These are phyloP conservation scores for Macrolepiota fuliginosa DNA, from an alignment of 768 basidiomycete genomes.

Conservation along the genomic window DNA sequence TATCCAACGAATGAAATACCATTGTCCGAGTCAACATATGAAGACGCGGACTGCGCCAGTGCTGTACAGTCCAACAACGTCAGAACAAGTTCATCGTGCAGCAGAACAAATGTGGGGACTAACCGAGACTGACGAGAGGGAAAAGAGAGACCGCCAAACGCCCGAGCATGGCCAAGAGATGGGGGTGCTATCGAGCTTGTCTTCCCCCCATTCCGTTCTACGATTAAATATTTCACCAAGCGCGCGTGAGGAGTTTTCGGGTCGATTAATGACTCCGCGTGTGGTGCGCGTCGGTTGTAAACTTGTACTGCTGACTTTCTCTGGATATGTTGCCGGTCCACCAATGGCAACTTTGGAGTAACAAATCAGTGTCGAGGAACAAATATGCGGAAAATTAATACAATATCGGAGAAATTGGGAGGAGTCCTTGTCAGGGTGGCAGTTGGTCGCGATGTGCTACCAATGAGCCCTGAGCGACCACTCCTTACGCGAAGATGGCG, in stretches of 20 bases:
- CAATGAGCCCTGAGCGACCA: not conserved
- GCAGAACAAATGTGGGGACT: not conserved
- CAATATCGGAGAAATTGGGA: not conserved
- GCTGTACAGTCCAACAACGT: not conserved
- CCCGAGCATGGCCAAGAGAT: not conserved
- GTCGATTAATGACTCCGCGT: not conserved
- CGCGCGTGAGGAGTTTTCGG: not conserved
- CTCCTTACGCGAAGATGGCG: not conserved
- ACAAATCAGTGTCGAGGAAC: not conserved
- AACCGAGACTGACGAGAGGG: not conserved
- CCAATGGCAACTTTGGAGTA: not conserved
- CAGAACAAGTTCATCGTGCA: not conserved
- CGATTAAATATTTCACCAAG: not conserved
- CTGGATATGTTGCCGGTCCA: not conserved
- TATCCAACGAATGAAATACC: slow-evolving; percentile 52
- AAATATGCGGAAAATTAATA: not conserved
- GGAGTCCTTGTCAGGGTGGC: not conserved
- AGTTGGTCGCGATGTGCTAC: not conserved
- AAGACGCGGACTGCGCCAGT: slow-evolving; percentile 34
- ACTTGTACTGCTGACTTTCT: no score
- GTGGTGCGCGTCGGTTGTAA: not conserved
- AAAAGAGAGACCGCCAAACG: not conserved
- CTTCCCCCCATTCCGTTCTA: not conserved
- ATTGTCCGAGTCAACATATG: slow-evolving; percentile 44
- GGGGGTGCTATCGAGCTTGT: not conserved